Conservation (phyloP, 1,284 basidiomycete genomes). For the Polyporus tsugae region DNA sequence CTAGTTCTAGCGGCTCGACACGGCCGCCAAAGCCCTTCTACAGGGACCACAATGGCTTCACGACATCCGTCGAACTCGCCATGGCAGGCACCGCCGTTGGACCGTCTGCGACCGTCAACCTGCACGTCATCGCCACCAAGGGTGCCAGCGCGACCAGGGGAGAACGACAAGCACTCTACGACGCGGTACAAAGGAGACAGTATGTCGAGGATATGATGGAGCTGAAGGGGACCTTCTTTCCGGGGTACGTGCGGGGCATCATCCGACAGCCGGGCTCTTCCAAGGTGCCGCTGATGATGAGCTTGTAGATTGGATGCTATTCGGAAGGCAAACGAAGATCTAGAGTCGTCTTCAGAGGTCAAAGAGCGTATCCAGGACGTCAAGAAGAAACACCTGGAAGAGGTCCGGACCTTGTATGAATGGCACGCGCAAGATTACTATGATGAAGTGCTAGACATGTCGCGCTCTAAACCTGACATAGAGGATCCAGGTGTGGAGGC, state of each 20-base stretch:
- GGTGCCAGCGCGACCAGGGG: conserved; percentile 13
- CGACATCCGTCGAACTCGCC: conserved; percentile 22
- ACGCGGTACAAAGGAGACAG: conserved; percentile 36
- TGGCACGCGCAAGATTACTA: conserved; percentile 40
- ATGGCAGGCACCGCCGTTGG: conserved; percentile 23
- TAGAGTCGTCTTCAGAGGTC: conserved; percentile 31
- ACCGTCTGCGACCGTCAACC: conserved; percentile 24
- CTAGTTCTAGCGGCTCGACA: background rate
- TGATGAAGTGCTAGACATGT: conserved; percentile 34
- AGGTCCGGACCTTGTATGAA: conserved; percentile 35
- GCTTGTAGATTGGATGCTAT: conserved; percentile 33
- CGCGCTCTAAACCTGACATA: conserved; percentile 29
- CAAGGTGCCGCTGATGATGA: background rate
- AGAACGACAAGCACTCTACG: conserved; percentile 27
- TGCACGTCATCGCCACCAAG: conserved; percentile 27
- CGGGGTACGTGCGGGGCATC: conserved; percentile 33
- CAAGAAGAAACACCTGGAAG: conserved; percentile 33
- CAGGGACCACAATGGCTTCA: conserved; percentile 33
- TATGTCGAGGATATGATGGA: conserved; percentile 38
- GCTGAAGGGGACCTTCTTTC: conserved; percentile 39
- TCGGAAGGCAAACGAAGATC: conserved; percentile 26
- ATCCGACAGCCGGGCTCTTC: background rate
- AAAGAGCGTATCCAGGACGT: conserved; percentile 31
- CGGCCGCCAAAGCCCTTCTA: conserved; percentile 23
- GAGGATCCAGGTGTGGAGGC: conserved; percentile 33